Evolutionary conservation across 345 rosid species (phyloP).

Genomic region (Populus pruinosa): DNA sequence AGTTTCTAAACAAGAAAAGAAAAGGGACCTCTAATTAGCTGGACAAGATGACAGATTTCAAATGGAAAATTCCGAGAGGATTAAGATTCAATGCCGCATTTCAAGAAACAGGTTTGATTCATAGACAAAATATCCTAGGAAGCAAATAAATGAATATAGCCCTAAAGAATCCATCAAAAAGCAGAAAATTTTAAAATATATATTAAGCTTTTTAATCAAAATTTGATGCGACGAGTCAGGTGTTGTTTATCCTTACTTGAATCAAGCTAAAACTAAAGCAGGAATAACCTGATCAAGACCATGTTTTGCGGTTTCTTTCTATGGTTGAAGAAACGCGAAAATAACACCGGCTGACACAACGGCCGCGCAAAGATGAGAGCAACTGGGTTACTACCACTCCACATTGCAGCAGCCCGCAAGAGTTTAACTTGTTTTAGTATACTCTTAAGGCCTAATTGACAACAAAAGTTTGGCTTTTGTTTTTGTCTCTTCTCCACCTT

Average conservation of each 20-base stretch:
- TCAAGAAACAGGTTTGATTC: neutral
- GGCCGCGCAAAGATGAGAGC: slow-evolving; percentile 16
- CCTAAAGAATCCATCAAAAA: neutral
- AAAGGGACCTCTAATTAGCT: neutral
- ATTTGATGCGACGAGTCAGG: neutral
- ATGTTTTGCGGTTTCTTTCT: slow-evolving; percentile 27
- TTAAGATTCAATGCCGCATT: neutral
- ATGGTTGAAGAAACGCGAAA: slow-evolving; percentile 19
- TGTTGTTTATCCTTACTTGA: neutral
- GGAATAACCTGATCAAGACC: slow-evolving; percentile 33
- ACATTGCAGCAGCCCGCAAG: neutral
- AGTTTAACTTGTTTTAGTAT: neutral
- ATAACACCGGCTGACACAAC: neutral
- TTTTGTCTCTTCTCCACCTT: neutral
- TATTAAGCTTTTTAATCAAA: neutral
- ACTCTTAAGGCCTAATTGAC: neutral
- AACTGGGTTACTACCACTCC: neutral
- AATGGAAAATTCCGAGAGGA: neutral
- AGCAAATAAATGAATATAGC: neutral
- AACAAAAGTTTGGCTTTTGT: neutral
- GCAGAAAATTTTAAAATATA: neutral
- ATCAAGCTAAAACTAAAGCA: neutral
- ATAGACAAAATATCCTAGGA: neutral
- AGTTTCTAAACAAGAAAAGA: slow-evolving; percentile 44
- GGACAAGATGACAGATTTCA: neutral